These are phyloP conservation scores for Sequoiadendron giganteum DNA, from an alignment of 75 land plant genomes.

Conservation along the genomic window DNA sequence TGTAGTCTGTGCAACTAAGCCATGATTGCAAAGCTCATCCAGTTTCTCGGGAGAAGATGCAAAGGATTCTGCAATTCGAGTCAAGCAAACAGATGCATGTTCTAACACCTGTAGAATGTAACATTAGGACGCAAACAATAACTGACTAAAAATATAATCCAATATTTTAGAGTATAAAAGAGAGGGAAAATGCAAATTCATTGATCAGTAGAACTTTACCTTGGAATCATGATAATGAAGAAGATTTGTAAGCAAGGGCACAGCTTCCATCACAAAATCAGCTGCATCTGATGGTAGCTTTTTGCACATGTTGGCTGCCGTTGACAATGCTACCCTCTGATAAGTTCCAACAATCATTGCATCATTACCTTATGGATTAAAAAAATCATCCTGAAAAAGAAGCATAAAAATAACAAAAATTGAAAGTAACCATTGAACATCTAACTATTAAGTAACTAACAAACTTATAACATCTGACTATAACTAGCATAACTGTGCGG, in stretches of 20 bases:
- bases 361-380: neutral
- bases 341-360: conserved; percentile 6
- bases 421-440: neutral
- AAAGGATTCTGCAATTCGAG: conserved; percentile 95
- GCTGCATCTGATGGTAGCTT: conserved; percentile 94
- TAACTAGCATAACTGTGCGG: neutral
- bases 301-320: conserved; percentile 99
- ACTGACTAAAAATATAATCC: neutral
- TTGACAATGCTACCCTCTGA: conserved; percentile 93
- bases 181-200: conserved; percentile 13
- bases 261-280: conserved; percentile 95
- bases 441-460: neutral
- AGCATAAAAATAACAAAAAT: neutral
- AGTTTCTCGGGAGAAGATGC: conserved; percentile 81
- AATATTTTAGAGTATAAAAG: neutral
- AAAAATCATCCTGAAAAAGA: neutral
- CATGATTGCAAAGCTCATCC: conserved; percentile 92
- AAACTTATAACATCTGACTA: neutral
- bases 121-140: neutral
- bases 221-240: conserved; percentile 96
- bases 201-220: conserved; percentile 21
- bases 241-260: conserved; percentile 90
- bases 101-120: conserved; percentile 76
- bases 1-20: conserved; percentile 89
- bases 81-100: conserved; percentile 95